phyloP scores from a whole-genome alignment of 73 alveolate genomes.

The Halteria grandinella region DNA sequence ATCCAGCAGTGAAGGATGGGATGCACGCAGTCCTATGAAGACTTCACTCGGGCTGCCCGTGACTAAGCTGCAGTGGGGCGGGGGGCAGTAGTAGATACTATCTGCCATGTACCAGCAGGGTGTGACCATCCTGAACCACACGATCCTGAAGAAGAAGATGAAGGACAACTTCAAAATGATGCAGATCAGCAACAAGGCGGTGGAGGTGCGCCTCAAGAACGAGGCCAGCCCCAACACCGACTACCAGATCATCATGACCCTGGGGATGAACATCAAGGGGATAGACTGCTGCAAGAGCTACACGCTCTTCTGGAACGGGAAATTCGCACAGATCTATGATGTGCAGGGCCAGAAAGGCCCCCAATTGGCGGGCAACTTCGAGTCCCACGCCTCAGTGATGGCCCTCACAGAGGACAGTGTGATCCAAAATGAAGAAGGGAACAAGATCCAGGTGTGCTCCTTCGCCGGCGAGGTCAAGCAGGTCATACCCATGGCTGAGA shows the following conservation, averaged over 20 bases:
- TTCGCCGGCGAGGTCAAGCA: constrained; percentile 92
- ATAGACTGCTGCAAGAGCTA: constrained; percentile 83
- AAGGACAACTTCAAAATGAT: constrained; percentile 87
- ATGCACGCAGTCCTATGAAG: constrained; percentile 88
- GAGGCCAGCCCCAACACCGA: constrained; percentile 76
- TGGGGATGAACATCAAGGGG: constrained; percentile 89
- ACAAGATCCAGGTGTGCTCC: constrained; percentile 88
- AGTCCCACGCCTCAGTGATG: constrained; percentile 81
- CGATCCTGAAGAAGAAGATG: constrained; percentile 91
- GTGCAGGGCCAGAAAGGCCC: constrained; percentile 73
- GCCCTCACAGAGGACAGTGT: constrained; percentile 86
- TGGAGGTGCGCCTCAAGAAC: constrained; percentile 79
- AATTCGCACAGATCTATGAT: constrained; percentile 86
- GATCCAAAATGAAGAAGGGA: constrained; percentile 75
- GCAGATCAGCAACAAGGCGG: constrained; percentile 87
- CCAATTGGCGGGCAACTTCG: constrained; percentile 71
- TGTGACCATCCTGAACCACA: constrained; percentile 86
- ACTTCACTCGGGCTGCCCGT: constrained; percentile 69
- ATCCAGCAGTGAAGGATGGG: constrained; percentile 93
- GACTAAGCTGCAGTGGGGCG: constrained; percentile 87
- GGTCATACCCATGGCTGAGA: constrained; percentile 84
- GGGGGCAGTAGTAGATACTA: constrained; percentile 81
- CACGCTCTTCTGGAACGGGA: constrained; percentile 91
- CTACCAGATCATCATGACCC: constrained; percentile 73
- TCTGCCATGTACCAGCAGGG: constrained; percentile 76